These are phyloP conservation scores for Entrophospora sp. DNA, from an alignment of 192 early-diverging fungal genomes.

Conservation along the genomic window DNA sequence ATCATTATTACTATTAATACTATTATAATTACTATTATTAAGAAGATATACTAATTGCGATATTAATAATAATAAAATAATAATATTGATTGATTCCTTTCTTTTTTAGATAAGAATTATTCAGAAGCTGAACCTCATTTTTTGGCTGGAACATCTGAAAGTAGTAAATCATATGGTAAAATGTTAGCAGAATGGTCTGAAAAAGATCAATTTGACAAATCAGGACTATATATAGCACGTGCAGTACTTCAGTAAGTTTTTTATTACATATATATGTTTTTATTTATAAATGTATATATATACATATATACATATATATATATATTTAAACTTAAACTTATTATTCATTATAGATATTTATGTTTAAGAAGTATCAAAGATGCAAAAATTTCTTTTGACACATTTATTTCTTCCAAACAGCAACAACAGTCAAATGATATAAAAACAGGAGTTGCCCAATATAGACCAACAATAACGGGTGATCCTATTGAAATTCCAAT, in stretches of 20 bases:
- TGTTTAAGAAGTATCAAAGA: conserved; percentile 13
- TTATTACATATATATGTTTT: background rate
- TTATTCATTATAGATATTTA: conserved; percentile 16
- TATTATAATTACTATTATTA: background rate
- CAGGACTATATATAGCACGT: conserved; percentile 71
- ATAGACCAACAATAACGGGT: conserved; percentile 29
- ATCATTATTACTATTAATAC: background rate
- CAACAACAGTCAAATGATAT: too few species aligned
- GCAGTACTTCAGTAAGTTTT: conserved; percentile 69
- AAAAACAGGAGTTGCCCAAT: conserved; percentile 29
- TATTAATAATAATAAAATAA: background rate
- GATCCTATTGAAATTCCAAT: conserved; percentile 24
- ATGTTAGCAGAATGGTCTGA: conserved; percentile 74
- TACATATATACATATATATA: background rate
- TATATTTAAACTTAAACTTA: conserved; percentile 16
- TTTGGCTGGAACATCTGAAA: conserved; percentile 73
- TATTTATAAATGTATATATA: background rate
- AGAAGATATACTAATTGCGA: background rate
- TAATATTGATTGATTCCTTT: background rate
- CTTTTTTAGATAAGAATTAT: conserved; percentile 55
- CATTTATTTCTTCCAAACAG: conserved; percentile 3
- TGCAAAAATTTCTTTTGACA: conserved; percentile 20
- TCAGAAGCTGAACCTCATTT: conserved; percentile 81
- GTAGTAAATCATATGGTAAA: conserved; percentile 59
- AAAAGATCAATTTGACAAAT: conserved; percentile 47